Percentiles rank a stretch among this genome's conserved stretches.
These are phyloP conservation scores for Ulvella scutata DNA, from an alignment of 139 green algal species.

Conservation along the genomic window DNA sequence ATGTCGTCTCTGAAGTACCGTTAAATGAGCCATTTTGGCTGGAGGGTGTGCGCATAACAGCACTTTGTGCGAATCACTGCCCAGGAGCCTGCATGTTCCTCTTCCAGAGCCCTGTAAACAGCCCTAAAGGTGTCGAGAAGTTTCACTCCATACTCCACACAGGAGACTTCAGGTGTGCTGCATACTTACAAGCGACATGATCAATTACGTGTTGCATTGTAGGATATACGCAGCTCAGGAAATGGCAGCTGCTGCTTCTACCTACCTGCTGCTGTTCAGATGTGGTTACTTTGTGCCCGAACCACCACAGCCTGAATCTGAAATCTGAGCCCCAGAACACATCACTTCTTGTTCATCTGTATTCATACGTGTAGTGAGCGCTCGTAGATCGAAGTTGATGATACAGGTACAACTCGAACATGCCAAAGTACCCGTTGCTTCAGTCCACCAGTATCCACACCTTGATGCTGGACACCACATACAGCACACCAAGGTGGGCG, in stretches of 20 bases:
- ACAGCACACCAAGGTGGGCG: conserved; percentile 31
- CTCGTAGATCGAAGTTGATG: too few relatives aligned
- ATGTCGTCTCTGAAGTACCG: background rate
- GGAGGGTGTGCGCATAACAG: conserved; percentile 32
- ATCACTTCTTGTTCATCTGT: too few relatives aligned
- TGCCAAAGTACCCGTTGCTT: conserved; percentile 32
- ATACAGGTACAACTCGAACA: too few relatives aligned
- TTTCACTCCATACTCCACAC: conserved; percentile 44
- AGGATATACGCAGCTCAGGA: too few relatives aligned
- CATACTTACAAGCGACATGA: too few relatives aligned
- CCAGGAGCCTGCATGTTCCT: conserved; percentile 53
- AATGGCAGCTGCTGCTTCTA: too few relatives aligned
- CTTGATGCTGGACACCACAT: conserved; percentile 68
- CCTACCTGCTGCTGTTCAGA: too few relatives aligned
- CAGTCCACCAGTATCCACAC: conserved; percentile 19
- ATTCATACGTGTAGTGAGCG: too few relatives aligned
- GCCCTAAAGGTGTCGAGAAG: background rate
- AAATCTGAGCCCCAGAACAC: too few relatives aligned
- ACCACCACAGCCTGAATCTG: too few relatives aligned
- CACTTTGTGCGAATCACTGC: conserved; percentile 69
- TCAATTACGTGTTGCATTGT: too few relatives aligned
- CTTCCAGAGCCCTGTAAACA: conserved; percentile 18
- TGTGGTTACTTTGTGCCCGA: too few relatives aligned
- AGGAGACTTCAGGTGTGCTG: conserved; percentile 37
- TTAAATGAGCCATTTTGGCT: conserved; percentile 9